Percentiles rank a stretch among this genome's conserved stretches.
Evolutionary conservation across 768 basidiomycete genomes (phyloP).

Genomic region (Macrolepiota dolichaula): DNA sequence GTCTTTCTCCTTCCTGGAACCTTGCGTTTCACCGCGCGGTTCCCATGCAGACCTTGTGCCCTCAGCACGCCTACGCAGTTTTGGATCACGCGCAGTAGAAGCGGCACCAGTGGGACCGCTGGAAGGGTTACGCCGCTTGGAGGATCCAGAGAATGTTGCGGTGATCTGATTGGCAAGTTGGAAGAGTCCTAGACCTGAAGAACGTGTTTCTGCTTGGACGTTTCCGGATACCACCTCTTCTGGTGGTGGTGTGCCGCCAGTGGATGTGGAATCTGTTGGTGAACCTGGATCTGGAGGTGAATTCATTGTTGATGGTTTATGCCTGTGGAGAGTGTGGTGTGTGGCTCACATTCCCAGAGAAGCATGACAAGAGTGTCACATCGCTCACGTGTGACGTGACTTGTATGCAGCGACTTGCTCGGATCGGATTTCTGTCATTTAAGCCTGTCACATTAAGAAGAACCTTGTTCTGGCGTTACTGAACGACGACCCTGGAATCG

Average conservation of each 20-base stretch:
- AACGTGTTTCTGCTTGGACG: constrained; percentile 14
- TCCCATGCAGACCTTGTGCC: constrained; percentile 19
- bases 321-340: not conserved
- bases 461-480: no score
- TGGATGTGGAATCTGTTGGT: constrained; percentile 37
- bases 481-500: no score
- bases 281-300: constrained; percentile 40
- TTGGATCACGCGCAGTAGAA: constrained; percentile 45
- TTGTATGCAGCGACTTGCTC: no score
- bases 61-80: constrained; percentile 48
- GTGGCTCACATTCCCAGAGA: no score
- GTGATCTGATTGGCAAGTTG: constrained; percentile 33
- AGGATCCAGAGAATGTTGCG: constrained; percentile 25
- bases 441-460: no score
- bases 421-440: no score
- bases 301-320: constrained; percentile 26
- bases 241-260: constrained; percentile 39
- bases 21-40: constrained; percentile 17
- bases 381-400: not conserved
- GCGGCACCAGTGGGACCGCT: constrained; percentile 39
- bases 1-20: constrained; percentile 43
- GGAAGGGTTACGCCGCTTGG: constrained; percentile 51
- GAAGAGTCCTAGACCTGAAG: constrained; percentile 18
- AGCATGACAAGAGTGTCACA: no score
- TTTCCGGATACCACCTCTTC: constrained; percentile 30